Evolutionary conservation across 805 yeast genomes (phyloP), one percentile per base, ranked within the genome.

Genomic region (Candida piceae): DNA sequence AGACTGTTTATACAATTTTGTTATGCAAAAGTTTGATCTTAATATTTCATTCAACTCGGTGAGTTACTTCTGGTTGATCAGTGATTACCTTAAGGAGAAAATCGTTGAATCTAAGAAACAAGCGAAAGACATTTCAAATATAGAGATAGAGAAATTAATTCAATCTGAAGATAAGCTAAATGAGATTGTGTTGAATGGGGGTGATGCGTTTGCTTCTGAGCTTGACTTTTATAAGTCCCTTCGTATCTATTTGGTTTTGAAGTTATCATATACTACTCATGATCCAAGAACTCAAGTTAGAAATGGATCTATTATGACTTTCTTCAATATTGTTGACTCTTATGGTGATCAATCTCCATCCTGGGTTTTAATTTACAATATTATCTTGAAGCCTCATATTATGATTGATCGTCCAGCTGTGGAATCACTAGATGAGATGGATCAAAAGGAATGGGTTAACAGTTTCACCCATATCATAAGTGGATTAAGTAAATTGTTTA

Each of bases 41-140:
- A 90, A 90, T 56, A 84, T 87, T 16, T 85, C 97, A 0, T 88
- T 90, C 55, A 85, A 95, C 33, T 80, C 96, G 0, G 84, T 88
- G 7, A 85, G 96, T 48, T 84, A 88, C 47, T 89, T 88, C 52
- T 90, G 97, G 97, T 58, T 84, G 12, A 76, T 93, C 4, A 84
- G 96, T 48, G 97, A 93, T 50, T 78, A 79, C 40, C 60, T 80
- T 29, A 69, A 78, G 36, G 62, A 60, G 4, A 58, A 51, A 26
- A 40, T 56, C 5, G 7, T 10, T 4, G 61, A 57, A 7, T n/a
- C 37, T 4, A 7, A 12, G 2, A 32, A 34, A 4, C 11, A 19
- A 1, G 35, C 35, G 5, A 16, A 16, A 3, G 16, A 16, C 5
- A 15, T 26, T 19, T 12, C 30, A 21, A 20, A n/a, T n/a, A n/a